A percentile compares a stretch with the other conserved stretches of the same genome.
phyloP scores from a whole-genome alignment of 805 yeast genomes.

The Nakazawaea wyomingensis region DNA sequence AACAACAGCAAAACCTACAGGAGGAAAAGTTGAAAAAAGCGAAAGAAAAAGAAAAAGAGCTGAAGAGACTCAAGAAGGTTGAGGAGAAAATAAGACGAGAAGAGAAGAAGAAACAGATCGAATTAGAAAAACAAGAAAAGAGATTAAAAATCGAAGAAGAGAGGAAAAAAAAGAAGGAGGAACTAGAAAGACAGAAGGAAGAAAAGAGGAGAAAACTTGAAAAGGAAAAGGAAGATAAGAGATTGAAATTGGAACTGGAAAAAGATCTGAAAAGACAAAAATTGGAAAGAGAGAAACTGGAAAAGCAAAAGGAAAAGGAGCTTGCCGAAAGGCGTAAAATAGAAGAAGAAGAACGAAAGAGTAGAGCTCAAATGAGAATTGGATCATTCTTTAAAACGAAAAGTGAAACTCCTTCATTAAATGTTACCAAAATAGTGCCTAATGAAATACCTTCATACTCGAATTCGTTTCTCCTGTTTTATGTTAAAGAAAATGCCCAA shows the following conservation, averaged over 20 bases:
- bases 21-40: conserved; percentile 15
- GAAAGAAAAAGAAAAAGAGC: conserved; percentile 24
- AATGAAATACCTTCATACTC: neutral
- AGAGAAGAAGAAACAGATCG: conserved; percentile 15
- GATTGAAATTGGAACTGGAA: conserved; percentile 23
- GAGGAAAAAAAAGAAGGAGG: conserved; percentile 23
- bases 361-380: conserved; percentile 23
- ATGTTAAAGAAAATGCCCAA: conserved; percentile 7
- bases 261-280: conserved; percentile 28
- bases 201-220: conserved; percentile 21
- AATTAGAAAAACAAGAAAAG: conserved; percentile 19
- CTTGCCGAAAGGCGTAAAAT: conserved; percentile 14
- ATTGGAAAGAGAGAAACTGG: conserved; percentile 27
- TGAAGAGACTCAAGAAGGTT: conserved; percentile 29
- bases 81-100: conserved; percentile 24
- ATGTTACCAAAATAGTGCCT: conserved; percentile 15
- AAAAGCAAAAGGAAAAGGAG: conserved; percentile 19
- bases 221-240: conserved; percentile 25
- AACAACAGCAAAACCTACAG: neutral
- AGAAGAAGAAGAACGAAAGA: conserved; percentile 13
- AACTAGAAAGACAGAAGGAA: conserved; percentile 17
- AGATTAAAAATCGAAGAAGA: conserved; percentile 22
- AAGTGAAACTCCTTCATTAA: neutral
- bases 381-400: conserved; percentile 28
- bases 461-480: conserved; percentile 4